These are phyloP conservation scores for Chimonanthus salicifolius DNA, from an alignment of 164 flowering plant species.

Conservation along the genomic window DNA sequence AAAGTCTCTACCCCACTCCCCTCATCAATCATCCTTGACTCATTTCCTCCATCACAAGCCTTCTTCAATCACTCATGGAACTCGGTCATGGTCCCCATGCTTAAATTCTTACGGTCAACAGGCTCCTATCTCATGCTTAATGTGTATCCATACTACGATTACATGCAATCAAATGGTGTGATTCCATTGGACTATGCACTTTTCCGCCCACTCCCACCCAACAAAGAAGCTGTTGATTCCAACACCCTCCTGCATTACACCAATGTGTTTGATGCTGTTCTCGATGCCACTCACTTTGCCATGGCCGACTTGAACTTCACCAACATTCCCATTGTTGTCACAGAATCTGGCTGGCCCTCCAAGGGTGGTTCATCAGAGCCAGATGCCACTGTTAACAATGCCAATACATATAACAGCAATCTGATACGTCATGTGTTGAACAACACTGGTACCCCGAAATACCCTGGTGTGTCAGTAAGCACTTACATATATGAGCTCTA, in stretches of 20 bases:
- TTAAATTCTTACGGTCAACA: conserved; percentile 65
- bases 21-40: conserved; percentile 71
- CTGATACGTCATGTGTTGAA: conserved; percentile 76
- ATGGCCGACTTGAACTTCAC: conserved; percentile 72
- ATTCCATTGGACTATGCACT: conserved; percentile 83
- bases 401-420: conserved; percentile 83
- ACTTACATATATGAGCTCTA: conserved; percentile 89
- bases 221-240: conserved; percentile 83
- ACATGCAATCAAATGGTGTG: conserved; percentile 70
- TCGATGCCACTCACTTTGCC: conserved; percentile 83
- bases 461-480: conserved; percentile 71
- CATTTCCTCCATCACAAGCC: conserved; percentile 89
- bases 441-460: conserved; percentile 85
- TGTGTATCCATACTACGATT: conserved; percentile 83
- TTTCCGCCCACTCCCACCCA: conserved; percentile 77
- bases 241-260: conserved; percentile 84
- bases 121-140: conserved; percentile 75
- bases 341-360: conserved; percentile 88
- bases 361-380: conserved; percentile 71
- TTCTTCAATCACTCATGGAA: conserved; percentile 78
- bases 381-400: conserved; percentile 71
- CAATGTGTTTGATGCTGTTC: conserved; percentile 82
- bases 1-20: conserved; percentile 80
- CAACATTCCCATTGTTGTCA: conserved; percentile 61
- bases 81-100: conserved; percentile 60